Percentiles rank a stretch among this genome's conserved stretches.
Conservation (phyloP, 768 basidiomycete genomes). For the Kwoniella heveanensis region DNA sequence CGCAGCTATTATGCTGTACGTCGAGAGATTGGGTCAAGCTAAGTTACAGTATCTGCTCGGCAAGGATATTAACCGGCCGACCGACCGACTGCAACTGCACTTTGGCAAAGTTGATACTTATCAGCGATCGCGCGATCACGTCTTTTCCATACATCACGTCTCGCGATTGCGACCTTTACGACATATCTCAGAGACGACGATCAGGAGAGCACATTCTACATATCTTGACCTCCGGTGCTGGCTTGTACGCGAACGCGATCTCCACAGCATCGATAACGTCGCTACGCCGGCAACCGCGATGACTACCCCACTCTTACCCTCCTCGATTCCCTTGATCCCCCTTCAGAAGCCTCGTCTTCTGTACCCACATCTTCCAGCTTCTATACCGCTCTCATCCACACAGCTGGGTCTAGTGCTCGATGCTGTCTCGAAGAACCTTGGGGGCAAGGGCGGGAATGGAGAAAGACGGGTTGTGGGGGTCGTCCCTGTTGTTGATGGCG, state of each 20-base stretch:
- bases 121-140: too few relatives aligned
- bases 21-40: too few relatives aligned
- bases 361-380: constrained; percentile 71
- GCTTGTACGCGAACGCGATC: too few relatives aligned
- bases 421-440: constrained; percentile 67
- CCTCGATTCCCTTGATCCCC: constrained; percentile 66
- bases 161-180: too few relatives aligned
- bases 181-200: too few relatives aligned
- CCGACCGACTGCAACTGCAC: not conserved
- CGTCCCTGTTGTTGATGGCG: constrained; percentile 44
- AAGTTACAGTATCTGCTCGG: not conserved
- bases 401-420: constrained; percentile 68
- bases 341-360: constrained; percentile 73
- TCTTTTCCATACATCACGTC: too few relatives aligned
- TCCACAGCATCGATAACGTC: too few relatives aligned
- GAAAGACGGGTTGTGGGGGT: constrained; percentile 29
- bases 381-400: constrained; percentile 65
- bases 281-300: too few relatives aligned
- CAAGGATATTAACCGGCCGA: not conserved
- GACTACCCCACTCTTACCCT: constrained; percentile 54
- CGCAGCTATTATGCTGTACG: too few relatives aligned
- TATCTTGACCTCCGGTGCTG: too few relatives aligned
- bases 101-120: too few relatives aligned
- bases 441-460: constrained; percentile 54
- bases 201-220: too few relatives aligned